Base-by-base conservation (phyloP, 169 alveolate genomes). In the Cryptosporidium bovis region DNA sequence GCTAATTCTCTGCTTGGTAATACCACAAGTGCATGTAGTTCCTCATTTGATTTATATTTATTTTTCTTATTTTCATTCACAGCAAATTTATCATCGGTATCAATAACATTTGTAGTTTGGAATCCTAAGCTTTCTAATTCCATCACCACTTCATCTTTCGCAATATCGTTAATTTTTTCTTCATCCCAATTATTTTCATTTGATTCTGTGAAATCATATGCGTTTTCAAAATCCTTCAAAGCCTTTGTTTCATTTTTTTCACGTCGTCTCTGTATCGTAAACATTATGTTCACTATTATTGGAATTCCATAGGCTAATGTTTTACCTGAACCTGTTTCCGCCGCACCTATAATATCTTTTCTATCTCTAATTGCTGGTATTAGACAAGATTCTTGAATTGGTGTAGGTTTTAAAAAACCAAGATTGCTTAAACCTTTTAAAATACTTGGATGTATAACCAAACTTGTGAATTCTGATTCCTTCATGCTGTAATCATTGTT, bases 1-100 rank as follows among this genome's bases (percentile, higher is more conserved):
- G 95, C 95, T 13, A 94, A 65, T 65, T 94, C 97, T 64, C 95
- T 90, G 4, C 95, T 92, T 10, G 97, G 97, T 29, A 92, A 91
- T 55, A 94, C 60, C 50, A 93, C 71, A 16, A 94, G 82, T 1
- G 94, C 92, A n/a, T 66, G 82, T 66, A 58, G 68, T 15, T 58
- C 10, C 36, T 31, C 65, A 62, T 48, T 48, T 7, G 64, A 60
- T 20, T 33, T 48, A 62, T 60, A 40, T 10, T 24, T 34, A 12
- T 13, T 29, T 13, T 18, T 46, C 56, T 29, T 12, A 46, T 3
- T 10, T 4, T 53, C 18, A 6, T 40, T 40, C 10, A 0, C 48
- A 40, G 48, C 4, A 40, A 40, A 40, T 8, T 40, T 40, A 29
- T 16, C 20, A 7, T 31, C 40, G 2, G 24, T 13, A 5, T 16